Conservation (phyloP, 495 filamentous ascomycete genomes). For the Hypoxylon trugodes region DNA sequence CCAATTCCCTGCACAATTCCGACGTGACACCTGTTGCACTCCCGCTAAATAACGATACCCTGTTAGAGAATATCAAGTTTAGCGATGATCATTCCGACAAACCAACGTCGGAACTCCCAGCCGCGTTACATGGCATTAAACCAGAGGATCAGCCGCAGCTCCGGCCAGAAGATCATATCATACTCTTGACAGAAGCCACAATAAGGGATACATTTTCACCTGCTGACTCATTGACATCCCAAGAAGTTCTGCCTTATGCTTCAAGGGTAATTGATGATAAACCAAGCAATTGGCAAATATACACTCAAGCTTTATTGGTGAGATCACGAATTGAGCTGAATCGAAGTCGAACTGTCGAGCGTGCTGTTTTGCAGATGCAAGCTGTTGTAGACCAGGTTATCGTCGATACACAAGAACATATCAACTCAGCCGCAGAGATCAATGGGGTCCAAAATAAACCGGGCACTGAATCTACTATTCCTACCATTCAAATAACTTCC, state of each 20-base stretch:
- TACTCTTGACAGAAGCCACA: conserved; percentile 84
- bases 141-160: conserved; percentile 85
- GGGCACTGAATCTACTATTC: conserved; percentile 40
- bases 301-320: conserved; percentile 89
- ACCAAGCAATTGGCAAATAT: conserved; percentile 96
- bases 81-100: conserved; percentile 56
- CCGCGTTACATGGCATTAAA: conserved; percentile 66
- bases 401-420: conserved; percentile 73
- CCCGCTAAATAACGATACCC: conserved; percentile 88
- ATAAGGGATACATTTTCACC: conserved; percentile 87
- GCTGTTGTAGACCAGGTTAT: conserved; percentile 96
- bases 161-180: conserved; percentile 80
- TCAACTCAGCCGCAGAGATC: conserved; percentile 35
- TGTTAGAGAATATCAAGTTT: conserved; percentile 88
- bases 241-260: conserved; percentile 92
- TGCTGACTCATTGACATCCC: conserved; percentile 82
- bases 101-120: conserved; percentile 61
- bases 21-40: conserved; percentile 67
- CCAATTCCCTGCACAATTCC: background rate
- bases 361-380: conserved; percentile 92
- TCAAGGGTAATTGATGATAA: conserved; percentile 87
- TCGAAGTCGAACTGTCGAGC: conserved; percentile 82
- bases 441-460: background rate
- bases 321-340: conserved; percentile 89
- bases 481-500: conserved; percentile 50